phyloP scores from a whole-genome alignment of 2,329 filamentous ascomycete genomes.

The Monosporascus sp. region DNA sequence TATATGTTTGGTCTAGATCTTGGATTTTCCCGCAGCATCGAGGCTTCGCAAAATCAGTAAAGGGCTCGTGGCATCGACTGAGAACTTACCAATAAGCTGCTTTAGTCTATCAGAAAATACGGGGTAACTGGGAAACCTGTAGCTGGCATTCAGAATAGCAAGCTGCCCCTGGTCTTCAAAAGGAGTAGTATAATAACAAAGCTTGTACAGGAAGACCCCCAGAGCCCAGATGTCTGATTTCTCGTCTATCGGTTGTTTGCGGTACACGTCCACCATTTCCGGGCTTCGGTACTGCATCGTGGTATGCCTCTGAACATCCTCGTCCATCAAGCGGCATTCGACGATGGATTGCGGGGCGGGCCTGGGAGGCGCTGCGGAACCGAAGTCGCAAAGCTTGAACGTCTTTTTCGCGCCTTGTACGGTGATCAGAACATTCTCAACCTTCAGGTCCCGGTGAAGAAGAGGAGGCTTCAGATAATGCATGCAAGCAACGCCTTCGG shows the following conservation, averaged over 20 bases:
- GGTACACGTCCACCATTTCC: slow-evolving; percentile 98
- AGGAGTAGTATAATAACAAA: slow-evolving; percentile 98
- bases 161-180: slow-evolving; percentile 98
- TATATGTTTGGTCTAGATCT: slow-evolving; percentile 83
- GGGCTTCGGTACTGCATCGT: slow-evolving; percentile 96
- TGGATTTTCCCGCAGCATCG: slow-evolving; percentile 84
- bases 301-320: slow-evolving; percentile 94
- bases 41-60: slow-evolving; percentile 47
- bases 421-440: slow-evolving; percentile 94
- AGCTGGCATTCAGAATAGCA: slow-evolving; percentile 93
- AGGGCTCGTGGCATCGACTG: slow-evolving; percentile 1
- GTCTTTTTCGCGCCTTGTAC: slow-evolving; percentile 57
- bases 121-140: slow-evolving; percentile 84
- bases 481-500: slow-evolving; percentile 97
- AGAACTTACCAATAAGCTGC: slow-evolving; percentile 73
- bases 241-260: slow-evolving; percentile 93
- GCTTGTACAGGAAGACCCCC: slow-evolving; percentile 91
- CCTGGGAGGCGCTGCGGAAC: slow-evolving; percentile 77
- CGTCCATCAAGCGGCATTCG: slow-evolving; percentile 89
- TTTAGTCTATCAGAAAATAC: slow-evolving; percentile 86
- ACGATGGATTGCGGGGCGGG: slow-evolving; percentile 79
- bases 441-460: slow-evolving; percentile 90
- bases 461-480: slow-evolving; percentile 94
- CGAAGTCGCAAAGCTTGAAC: slow-evolving; percentile 98
- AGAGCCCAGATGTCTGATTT: slow-evolving; percentile 99